These are phyloP conservation scores for Pleurotus ostreatus DNA, from an alignment of 768 basidiomycete species.

Conservation along the genomic window DNA sequence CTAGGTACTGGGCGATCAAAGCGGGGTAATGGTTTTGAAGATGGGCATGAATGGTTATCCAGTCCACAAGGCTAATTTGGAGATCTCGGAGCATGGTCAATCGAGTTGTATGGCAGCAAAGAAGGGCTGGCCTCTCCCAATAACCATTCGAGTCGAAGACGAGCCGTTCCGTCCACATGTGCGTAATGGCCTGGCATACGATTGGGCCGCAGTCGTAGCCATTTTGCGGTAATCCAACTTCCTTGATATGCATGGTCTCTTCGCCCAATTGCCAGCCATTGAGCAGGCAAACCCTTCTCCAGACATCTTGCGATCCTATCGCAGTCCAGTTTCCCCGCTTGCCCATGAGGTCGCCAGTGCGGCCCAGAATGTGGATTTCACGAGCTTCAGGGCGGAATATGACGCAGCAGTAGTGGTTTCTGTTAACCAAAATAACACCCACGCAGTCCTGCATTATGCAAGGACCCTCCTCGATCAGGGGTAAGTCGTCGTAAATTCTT, in stretches of 20 bases:
- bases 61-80: neutral
- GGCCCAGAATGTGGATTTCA: slow-evolving; percentile 6
- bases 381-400: neutral
- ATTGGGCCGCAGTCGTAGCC: slow-evolving; percentile 12
- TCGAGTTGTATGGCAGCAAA: neutral
- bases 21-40: no score
- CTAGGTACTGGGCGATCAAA: no score
- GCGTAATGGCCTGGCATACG: slow-evolving; percentile 5
- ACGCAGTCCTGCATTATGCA: neutral
- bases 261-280: neutral
- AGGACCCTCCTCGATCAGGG: neutral
- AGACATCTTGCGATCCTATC: neutral
- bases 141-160: neutral
- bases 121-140: slow-evolving; percentile 9
- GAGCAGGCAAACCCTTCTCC: slow-evolving; percentile 1
- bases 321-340: neutral
- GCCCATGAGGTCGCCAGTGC: neutral
- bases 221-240: slow-evolving; percentile 10
- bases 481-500: neutral
- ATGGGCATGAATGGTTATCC: no score
- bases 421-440: neutral
- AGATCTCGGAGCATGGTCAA: slow-evolving; percentile 1
- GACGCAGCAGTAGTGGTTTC: slow-evolving; percentile 7
- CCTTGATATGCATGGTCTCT: neutral
- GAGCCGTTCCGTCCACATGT: slow-evolving; percentile 9